Evolutionary conservation across 2,329 filamentous ascomycete genomes (phyloP).

Genomic region (Onygenales sp.): DNA sequence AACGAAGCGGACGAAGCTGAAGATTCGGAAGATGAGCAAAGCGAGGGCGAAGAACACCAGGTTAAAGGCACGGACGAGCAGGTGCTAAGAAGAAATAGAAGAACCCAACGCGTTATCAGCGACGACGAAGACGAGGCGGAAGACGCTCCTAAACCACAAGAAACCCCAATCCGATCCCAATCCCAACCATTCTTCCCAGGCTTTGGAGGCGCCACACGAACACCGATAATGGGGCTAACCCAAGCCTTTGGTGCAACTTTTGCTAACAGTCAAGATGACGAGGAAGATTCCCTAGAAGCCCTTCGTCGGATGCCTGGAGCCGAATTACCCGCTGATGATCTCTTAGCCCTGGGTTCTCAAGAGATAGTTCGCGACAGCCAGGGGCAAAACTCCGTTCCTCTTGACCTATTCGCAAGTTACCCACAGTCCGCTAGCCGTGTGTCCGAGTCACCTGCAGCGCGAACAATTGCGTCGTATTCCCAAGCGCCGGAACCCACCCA

Average conservation of each 20-base stretch:
- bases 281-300: conserved; percentile 42
- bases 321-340: conserved; percentile 47
- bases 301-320: conserved; percentile 44
- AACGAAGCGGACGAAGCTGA: conserved; percentile 36
- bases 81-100: conserved; percentile 44
- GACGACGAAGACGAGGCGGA: conserved; percentile 55
- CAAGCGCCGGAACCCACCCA: conserved; percentile 69
- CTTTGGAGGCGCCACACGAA: conserved; percentile 40
- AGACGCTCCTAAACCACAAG: conserved; percentile 22
- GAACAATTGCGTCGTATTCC: conserved; percentile 52
- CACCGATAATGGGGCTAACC: conserved; percentile 58
- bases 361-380: conserved; percentile 53
- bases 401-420: conserved; percentile 36
- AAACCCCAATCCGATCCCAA: conserved; percentile 19
- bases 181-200: conserved; percentile 55
- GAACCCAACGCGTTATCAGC: conserved; percentile 49
- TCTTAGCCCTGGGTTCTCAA: conserved; percentile 53
- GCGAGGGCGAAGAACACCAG: conserved; percentile 16
- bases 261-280: conserved; percentile 48
- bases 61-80: conserved; percentile 32
- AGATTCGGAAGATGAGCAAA: conserved; percentile 18
- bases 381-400: conserved; percentile 30
- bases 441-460: conserved; percentile 26
- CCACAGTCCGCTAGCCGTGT: conserved; percentile 21
- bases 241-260: conserved; percentile 89